A percentile compares a stretch with the other conserved stretches of the same genome.
These are phyloP conservation scores for Penicillium sp. DNA, from an alignment of 2,329 filamentous ascomycete species.

Conservation along the genomic window DNA sequence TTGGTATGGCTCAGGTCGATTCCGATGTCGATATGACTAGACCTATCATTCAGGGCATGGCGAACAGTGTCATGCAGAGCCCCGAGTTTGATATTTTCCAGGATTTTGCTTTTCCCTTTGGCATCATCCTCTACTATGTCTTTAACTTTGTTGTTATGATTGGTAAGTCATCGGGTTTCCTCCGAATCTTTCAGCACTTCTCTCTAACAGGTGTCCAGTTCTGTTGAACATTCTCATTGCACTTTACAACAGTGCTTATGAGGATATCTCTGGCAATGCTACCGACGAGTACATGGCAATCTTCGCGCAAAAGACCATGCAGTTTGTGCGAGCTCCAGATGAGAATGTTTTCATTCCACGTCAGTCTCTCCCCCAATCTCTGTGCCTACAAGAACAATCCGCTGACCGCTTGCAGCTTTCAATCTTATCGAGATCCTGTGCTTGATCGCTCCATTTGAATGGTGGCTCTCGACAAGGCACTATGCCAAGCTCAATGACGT, in stretches of 20 bases:
- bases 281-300: slow-evolving; percentile 95
- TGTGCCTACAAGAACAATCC: neutral
- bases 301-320: slow-evolving; percentile 92
- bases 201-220: slow-evolving; percentile 52
- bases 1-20: slow-evolving; percentile 86
- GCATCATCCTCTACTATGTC: slow-evolving; percentile 93
- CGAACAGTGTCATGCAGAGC: slow-evolving; percentile 88
- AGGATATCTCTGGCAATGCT: slow-evolving; percentile 90
- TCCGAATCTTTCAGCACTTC: too few relatives aligned
- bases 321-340: slow-evolving; percentile 94
- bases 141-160: slow-evolving; percentile 99
- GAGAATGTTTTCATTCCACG: slow-evolving; percentile 97
- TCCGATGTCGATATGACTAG: slow-evolving; percentile 62
- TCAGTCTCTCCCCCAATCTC: slow-evolving; percentile 34
- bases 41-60: slow-evolving; percentile 63
- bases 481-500: slow-evolving; percentile 87
- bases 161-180: slow-evolving; percentile 38
- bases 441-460: slow-evolving; percentile 83
- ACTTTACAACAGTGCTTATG: slow-evolving; percentile 94
- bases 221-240: slow-evolving; percentile 96
- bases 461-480: slow-evolving; percentile 79
- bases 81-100: slow-evolving; percentile 92
- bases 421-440: slow-evolving; percentile 89
- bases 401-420: slow-evolving; percentile 60
- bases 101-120: slow-evolving; percentile 88